A percentile compares a stretch with the other conserved stretches of the same genome.
Conservation (phyloP, 345 rosid genomes). For the Acer yangbiense region DNA sequence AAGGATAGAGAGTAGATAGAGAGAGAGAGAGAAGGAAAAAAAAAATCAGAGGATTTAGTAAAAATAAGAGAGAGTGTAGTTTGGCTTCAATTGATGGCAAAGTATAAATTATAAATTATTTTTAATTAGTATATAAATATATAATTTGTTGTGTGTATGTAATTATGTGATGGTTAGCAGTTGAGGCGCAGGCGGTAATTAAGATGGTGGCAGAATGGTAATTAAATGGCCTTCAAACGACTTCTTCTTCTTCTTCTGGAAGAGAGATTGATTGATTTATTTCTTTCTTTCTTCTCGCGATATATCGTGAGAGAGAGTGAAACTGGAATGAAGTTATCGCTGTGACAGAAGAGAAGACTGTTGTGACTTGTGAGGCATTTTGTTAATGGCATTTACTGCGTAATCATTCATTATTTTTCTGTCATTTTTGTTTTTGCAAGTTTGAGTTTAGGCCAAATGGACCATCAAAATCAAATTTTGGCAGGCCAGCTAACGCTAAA, state of each 20-base stretch:
- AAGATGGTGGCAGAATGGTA: slow-evolving; percentile 35
- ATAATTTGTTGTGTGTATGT: not conserved
- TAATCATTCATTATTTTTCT: not conserved
- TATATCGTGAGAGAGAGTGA: slow-evolving; percentile 10
- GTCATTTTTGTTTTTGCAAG: no score
- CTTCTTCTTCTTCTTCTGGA: slow-evolving; percentile 8
- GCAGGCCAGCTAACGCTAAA: no score
- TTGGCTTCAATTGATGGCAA: slow-evolving; percentile 30
- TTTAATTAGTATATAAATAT: not conserved
- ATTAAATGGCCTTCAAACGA: slow-evolving; percentile 20
- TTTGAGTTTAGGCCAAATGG: no score
- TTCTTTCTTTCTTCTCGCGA: not conserved
- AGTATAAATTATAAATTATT: slow-evolving; percentile 10
- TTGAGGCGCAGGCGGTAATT: slow-evolving; percentile 15
- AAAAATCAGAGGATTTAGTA: slow-evolving; percentile 18
- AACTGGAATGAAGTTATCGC: slow-evolving; percentile 2
- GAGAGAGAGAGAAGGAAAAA: no score
- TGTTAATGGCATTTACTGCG: slow-evolving; percentile 17
- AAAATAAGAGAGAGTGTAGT: slow-evolving; percentile 28
- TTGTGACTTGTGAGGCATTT: not conserved
- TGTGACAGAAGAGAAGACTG: not conserved
- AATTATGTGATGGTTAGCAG: slow-evolving; percentile 3
- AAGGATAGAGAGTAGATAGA: not conserved
- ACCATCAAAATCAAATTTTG: no score
- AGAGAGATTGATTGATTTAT: not conserved